phyloP scores from a whole-genome alignment of 2,329 filamentous ascomycete genomes.

The Exophiala xenobiotica region DNA sequence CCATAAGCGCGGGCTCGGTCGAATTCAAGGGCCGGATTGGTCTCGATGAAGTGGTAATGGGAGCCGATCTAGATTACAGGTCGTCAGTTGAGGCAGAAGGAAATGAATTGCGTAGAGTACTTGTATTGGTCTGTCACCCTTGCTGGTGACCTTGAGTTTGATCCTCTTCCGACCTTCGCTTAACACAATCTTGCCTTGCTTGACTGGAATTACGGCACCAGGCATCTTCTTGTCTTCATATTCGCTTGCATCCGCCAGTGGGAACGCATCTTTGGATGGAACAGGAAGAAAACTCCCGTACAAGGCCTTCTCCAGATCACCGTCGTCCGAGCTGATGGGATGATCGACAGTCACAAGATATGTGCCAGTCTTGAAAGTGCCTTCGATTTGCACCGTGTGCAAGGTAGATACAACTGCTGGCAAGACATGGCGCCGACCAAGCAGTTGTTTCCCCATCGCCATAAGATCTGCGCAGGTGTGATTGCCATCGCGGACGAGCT shows the following conservation, averaged over 20 bases:
- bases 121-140: conserved; percentile 86
- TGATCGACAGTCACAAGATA: conserved; percentile 94
- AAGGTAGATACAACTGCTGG: conserved; percentile 78
- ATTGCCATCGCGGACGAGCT: conserved; percentile 92
- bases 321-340: conserved; percentile 81
- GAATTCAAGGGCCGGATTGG: conserved; percentile 86
- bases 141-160: conserved; percentile 74
- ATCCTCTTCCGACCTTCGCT: conserved; percentile 75
- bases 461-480: conserved; percentile 93
- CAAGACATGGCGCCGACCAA: conserved; percentile 86
- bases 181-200: conserved; percentile 64
- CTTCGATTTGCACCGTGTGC: conserved; percentile 85
- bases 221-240: conserved; percentile 70
- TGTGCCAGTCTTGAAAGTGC: conserved; percentile 85
- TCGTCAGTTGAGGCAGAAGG: conserved; percentile 1
- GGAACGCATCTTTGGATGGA: conserved; percentile 67
- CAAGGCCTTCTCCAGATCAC: conserved; percentile 78
- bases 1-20: conserved; percentile 81
- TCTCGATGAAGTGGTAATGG: conserved; percentile 94
- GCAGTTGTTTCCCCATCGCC: conserved; percentile 84
- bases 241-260: conserved; percentile 60
- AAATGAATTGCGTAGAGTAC: conserved; percentile 45
- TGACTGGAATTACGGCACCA: conserved; percentile 73
- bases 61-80: conserved; percentile 63
- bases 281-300: conserved; percentile 90